Evolutionary conservation across 371 early-diverging fungal genomes (phyloP), one percentile per base, ranked within the genome.

Genomic region (Actinomortierella ambigua): DNA sequence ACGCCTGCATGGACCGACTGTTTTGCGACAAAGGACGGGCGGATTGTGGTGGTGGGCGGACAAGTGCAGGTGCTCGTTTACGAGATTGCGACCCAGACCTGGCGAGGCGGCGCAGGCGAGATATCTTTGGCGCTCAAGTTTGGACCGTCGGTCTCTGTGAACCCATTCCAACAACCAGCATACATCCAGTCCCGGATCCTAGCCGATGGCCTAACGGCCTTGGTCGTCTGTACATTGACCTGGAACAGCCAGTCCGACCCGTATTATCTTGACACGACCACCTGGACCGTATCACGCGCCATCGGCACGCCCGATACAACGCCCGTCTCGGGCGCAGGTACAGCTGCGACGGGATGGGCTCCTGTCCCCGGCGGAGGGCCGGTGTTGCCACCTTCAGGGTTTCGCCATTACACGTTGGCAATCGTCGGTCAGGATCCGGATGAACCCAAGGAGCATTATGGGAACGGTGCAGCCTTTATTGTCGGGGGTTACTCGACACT

Each of bases 181-280:
- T 73, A 73, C 39, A 48, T 73, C 24, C 73, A 73, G 17, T 55
- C 73, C 7, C 48, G 61, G 28, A 73, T 73, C 20, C 26, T 73
- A 43, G 73, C 64, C 0, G 73, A 73, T 26, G 73, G 73, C 9
- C 40, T 41, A 22, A 73, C 73, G 3, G 73, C 67, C 3, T 40
- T 73, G 34, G 63, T 73, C 1, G 63, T 73, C 8, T 73, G 73
- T 22, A 73, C 73, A 0, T 48, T 73, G 13, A 62, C 24, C 15
- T 73, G 73, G 73, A 73, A 62, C 48, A 66, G 67, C 14, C 73
- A 73, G 15, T 67, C 73, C 8, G 63, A 66, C n/a, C 73, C 73
- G 2, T 73, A 73, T 24, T 73, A 73, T 17, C 52, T 73, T 5
- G 50, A 66, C 51, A 73, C 73, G 1, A 56, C 51, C 27, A 60